phyloP scores from a whole-genome alignment of 2,329 filamentous ascomycete species.

The Parastagonospora avenae region DNA sequence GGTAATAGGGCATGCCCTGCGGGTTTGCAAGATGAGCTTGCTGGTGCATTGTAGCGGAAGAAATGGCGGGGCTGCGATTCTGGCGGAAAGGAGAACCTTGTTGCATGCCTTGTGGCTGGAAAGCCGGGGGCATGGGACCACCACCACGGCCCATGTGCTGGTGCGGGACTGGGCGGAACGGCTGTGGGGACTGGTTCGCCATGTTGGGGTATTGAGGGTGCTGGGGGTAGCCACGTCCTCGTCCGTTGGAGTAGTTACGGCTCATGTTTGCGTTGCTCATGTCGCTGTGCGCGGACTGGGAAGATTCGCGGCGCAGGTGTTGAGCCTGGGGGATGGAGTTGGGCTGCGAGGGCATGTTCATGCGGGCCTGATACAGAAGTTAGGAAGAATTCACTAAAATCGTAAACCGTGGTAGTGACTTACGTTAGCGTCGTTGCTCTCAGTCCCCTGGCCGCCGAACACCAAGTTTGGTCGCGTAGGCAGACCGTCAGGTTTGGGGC shows the following conservation, averaged over 20 bases:
- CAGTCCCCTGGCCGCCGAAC: constrained; percentile 82
- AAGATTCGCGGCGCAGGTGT: constrained; percentile 85
- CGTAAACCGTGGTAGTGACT: constrained; percentile 49
- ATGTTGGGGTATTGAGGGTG: constrained; percentile 55
- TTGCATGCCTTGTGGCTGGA: constrained; percentile 57
- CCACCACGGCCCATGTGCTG: constrained; percentile 56
- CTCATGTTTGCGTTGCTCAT: constrained; percentile 64
- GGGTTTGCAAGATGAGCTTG: constrained; percentile 55
- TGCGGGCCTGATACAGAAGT: constrained; percentile 64
- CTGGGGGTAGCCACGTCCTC: constrained; percentile 57
- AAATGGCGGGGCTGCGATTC: constrained; percentile 61
- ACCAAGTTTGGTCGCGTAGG: constrained; percentile 72
- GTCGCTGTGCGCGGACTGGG: constrained; percentile 79
- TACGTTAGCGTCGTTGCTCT: constrained; percentile 72
- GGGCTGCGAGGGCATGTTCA: constrained; percentile 59
- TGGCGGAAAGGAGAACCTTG: constrained; percentile 65
- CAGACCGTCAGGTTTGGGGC: constrained; percentile 76
- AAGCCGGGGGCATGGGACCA: constrained; percentile 58
- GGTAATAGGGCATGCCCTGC: constrained; percentile 68
- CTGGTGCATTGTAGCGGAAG: constrained; percentile 70
- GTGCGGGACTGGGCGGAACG: constrained; percentile 58
- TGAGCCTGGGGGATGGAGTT: constrained; percentile 63
- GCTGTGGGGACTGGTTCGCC: constrained; percentile 55
- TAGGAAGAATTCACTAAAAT: constrained; percentile 21
- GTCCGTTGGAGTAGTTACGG: constrained; percentile 51